Base-by-base conservation (phyloP, 495 filamentous ascomycete species). In the Tuber indicum region DNA sequence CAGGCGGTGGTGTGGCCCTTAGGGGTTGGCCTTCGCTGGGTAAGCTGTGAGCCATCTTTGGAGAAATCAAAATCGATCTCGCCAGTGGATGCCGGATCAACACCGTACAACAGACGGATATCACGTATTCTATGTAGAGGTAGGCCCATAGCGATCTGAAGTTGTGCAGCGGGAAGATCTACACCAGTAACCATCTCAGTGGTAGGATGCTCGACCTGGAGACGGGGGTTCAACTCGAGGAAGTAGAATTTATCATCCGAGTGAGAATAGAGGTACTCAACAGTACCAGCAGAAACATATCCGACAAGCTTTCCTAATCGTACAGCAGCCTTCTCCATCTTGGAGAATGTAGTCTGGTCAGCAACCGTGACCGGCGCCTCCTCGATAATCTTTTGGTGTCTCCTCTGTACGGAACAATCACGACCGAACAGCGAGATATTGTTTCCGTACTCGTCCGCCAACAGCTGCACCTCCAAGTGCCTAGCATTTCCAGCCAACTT, bases 381-480 rank as follows among this genome's bases (percentile, higher is more conserved):
- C 86, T 99, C 96, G 79, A 99, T 99, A 85, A 99, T 99, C 88
- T 99, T 99, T 86, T 99, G 96, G 87, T 99, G 96, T 86, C 96
- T 89, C 85, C 96, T 91, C 86, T 99, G 96, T 3, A 99, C 96
- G 78, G 96, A 99, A 85, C 96, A 99, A 87, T 99, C 96, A 91
- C 96, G 91, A 79, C 96, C 96, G 81, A 98, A 98, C 39, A 99
- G 89, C 6, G 96, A 99, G 82, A 99, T 97, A 85, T 98, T 98
- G 89, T 99, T 98, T 76, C 96, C 96, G 85, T 99, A 99, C 88
- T 99, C 92, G 87, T 99, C 96, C 73, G 96, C 96, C 52, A 99
- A 87, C 81, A 99, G 86, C 86, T 99, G 96, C 66, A 99, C 96
- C 85, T 99, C 96, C 87, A 99, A 87, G 89, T 99, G 96, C 72